Evolutionary conservation across 768 basidiomycete genomes (phyloP).

Genomic region (Termitomyces titanicus): DNA sequence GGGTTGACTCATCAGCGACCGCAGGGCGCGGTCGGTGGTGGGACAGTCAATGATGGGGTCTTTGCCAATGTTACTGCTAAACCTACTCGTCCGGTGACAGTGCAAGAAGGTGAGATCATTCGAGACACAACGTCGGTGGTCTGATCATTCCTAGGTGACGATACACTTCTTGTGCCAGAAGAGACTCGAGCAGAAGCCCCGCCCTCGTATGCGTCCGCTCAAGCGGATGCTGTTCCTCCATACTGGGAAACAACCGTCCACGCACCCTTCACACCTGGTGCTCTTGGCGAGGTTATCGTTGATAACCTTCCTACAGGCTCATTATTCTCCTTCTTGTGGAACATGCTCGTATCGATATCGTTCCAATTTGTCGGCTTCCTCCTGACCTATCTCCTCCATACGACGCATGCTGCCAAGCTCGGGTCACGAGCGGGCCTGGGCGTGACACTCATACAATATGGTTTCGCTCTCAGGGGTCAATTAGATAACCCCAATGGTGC

Average conservation of each 20-base stretch:
- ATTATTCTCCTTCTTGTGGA: constrained; percentile 88
- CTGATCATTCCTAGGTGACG: constrained; percentile 47
- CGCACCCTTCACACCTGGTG: constrained; percentile 67
- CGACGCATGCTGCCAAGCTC: constrained; percentile 88
- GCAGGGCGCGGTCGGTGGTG: constrained; percentile 55
- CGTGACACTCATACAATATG: constrained; percentile 95
- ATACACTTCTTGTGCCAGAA: constrained; percentile 77
- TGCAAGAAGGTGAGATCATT: constrained; percentile 53
- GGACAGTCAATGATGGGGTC: constrained; percentile 81
- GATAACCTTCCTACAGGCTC: constrained; percentile 83
- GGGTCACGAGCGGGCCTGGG: constrained; percentile 94
- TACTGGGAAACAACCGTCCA: constrained; percentile 99
- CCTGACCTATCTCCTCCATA: constrained; percentile 91
- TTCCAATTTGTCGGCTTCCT: constrained; percentile 97
- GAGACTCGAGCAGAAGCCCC: constrained; percentile 80
- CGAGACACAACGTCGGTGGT: neutral
- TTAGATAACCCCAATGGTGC: constrained; percentile 38
- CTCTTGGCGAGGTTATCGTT: constrained; percentile 79
- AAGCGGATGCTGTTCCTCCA: constrained; percentile 93
- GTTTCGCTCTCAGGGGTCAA: constrained; percentile 68
- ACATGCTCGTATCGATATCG: constrained; percentile 86
- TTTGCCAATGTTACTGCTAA: constrained; percentile 96
- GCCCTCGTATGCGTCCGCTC: constrained; percentile 89
- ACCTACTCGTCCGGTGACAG: constrained; percentile 52
- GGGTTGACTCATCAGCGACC: constrained; percentile 37